phyloP scores from a whole-genome alignment of 2,329 filamentous ascomycete genomes.

The Fusarium solani-melongenae region DNA sequence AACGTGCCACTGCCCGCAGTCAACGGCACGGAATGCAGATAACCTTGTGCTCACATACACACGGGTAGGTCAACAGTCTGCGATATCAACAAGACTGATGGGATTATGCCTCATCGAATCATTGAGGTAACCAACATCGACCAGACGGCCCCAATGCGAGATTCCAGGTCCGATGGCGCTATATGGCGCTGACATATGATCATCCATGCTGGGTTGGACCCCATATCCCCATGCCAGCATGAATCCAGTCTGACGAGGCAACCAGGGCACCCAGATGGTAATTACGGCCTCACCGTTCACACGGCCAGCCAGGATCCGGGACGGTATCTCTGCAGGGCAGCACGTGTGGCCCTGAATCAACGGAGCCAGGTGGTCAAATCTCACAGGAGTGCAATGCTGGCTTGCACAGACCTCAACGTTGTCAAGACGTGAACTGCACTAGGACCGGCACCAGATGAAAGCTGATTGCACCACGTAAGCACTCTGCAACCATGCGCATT shows the following conservation, averaged over 20 bases:
- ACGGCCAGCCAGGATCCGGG: background rate
- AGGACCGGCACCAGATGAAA: conserved; percentile 9
- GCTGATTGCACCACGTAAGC: conserved; percentile 28
- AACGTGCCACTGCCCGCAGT: background rate
- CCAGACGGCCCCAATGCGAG: background rate
- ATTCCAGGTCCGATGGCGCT: background rate
- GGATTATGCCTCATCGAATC: background rate
- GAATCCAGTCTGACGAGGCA: background rate
- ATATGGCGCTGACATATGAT: conserved; percentile 27
- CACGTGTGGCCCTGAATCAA: conserved; percentile 1
- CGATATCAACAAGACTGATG: background rate
- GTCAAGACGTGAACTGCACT: conserved; percentile 24
- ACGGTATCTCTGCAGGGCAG: conserved; percentile 9
- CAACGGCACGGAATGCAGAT: background rate
- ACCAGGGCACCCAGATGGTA: conserved; percentile 1
- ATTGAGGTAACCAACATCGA: background rate
- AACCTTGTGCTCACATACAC: background rate
- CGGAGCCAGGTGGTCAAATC: conserved; percentile 13
- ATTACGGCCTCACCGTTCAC: conserved; percentile 12
- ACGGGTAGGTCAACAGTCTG: background rate
- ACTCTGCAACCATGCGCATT: conserved; percentile 27
- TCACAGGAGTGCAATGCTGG: conserved; percentile 8
- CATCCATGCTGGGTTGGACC: background rate
- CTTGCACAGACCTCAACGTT: background rate
- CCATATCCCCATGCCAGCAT: background rate